These are phyloP conservation scores for Penicilliopsis zonata DNA, from an alignment of 495 filamentous ascomycete species.

Conservation along the genomic window DNA sequence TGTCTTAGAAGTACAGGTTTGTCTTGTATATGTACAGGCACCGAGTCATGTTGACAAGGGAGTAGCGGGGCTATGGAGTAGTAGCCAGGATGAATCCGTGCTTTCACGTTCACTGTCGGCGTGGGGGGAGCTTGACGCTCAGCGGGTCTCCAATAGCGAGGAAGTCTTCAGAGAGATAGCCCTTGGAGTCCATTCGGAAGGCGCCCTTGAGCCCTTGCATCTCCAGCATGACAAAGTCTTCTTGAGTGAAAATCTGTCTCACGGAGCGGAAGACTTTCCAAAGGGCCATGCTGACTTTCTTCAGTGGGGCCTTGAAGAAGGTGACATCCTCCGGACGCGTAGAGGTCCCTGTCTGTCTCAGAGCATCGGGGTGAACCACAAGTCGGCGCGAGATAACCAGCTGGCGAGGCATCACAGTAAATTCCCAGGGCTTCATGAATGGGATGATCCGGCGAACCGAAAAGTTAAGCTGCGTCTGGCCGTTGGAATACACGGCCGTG, in stretches of 20 bases:
- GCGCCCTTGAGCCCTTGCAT: conserved; percentile 26
- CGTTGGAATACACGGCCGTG: conserved; percentile 20
- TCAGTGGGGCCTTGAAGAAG: conserved; percentile 27
- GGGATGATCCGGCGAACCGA: conserved; percentile 29
- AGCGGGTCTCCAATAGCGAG: conserved; percentile 21
- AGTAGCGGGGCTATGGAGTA: too few relatives aligned
- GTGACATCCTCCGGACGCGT: conserved; percentile 7
- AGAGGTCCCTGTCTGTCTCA: conserved; percentile 8
- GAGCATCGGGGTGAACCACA: conserved; percentile 14
- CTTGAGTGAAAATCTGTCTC: conserved; percentile 30
- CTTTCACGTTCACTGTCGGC: too few relatives aligned
- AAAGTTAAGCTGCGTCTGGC: conserved; percentile 21
- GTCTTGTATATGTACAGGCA: too few relatives aligned
- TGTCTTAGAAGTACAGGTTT: too few relatives aligned
- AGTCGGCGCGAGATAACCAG: conserved; percentile 26
- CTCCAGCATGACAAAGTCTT: conserved; percentile 34
- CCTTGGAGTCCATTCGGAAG: conserved; percentile 29
- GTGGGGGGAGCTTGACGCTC: conserved; percentile 4
- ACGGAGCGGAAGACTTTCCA: conserved; percentile 27
- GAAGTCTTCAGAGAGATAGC: conserved; percentile 26
- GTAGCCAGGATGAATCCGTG: too few relatives aligned
- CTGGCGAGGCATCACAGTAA: conserved; percentile 26
- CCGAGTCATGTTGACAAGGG: too few relatives aligned
- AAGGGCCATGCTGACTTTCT: conserved; percentile 18
- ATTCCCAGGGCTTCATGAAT: conserved; percentile 23